These are phyloP conservation scores for Spiraea crenata DNA, from an alignment of 331 rosid species.

Conservation along the genomic window DNA sequence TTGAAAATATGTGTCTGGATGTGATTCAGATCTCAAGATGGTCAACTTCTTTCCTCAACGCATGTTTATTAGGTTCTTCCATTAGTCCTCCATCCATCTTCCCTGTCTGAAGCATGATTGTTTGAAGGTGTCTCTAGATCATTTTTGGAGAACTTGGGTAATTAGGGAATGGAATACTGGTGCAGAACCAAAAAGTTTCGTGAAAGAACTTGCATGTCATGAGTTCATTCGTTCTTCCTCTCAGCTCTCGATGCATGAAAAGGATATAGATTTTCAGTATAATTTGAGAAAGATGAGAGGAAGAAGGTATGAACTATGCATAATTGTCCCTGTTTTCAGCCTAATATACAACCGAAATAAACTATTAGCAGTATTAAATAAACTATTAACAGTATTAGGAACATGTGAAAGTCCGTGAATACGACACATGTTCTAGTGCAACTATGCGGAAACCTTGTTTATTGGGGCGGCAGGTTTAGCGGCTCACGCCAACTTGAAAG, in stretches of 20 bases:
- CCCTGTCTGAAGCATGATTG: not conserved
- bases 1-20: not conserved
- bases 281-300: no score
- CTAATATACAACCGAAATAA: no score
- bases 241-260: no score
- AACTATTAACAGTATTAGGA: no score
- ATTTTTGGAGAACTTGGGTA: not conserved
- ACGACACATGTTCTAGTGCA: not conserved
- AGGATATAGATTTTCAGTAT: no score
- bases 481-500: not conserved
- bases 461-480: slow-evolving; percentile 13
- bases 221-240: no score
- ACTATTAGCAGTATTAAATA: no score
- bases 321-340: not conserved
- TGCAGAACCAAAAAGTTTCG: not conserved
- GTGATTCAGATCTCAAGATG: not conserved
- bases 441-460: not conserved
- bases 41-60: not conserved
- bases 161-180: not conserved
- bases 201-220: no score
- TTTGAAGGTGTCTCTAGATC: not conserved
- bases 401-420: not conserved
- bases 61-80: no score
- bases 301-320: no score
- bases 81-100: not conserved